phyloP scores from a whole-genome alignment of 768 basidiomycete genomes.

The Lactifluus echinatus region DNA sequence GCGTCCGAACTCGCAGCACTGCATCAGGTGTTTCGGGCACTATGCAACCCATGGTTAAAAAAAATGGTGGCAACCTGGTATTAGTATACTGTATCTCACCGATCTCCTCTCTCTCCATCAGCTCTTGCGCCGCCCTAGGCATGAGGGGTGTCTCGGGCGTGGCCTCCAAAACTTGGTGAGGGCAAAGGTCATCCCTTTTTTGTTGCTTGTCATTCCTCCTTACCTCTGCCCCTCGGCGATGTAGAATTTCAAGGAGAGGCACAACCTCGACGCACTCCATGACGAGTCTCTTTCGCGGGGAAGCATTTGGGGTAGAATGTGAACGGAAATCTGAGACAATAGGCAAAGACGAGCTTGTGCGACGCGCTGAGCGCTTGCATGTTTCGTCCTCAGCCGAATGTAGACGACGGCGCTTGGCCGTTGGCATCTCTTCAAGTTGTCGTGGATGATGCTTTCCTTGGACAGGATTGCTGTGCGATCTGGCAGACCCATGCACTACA shows the following conservation, averaged over 20 bases:
- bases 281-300: not conserved
- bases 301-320: not conserved
- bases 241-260: not conserved
- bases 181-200: not conserved
- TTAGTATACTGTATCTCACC: not conserved
- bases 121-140: not conserved
- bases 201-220: not conserved
- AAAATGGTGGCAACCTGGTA: too few relatives aligned
- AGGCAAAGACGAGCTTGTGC: not conserved
- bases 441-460: not conserved
- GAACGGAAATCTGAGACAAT: not conserved
- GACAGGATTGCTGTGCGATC: too few relatives aligned
- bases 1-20: not conserved
- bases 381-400: not conserved
- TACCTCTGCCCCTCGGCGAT: not conserved
- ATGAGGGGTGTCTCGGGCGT: conserved; percentile 7
- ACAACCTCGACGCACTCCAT: conserved; percentile 15
- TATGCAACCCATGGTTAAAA: not conserved
- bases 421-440: not conserved
- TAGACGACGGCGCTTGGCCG: not conserved
- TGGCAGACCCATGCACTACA: not conserved
- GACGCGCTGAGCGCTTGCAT: not conserved
- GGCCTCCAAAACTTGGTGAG: not conserved
- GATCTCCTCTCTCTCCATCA: conserved; percentile 7
- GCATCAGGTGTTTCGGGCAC: conserved; percentile 15